Base-by-base conservation (phyloP, 148 eudicot genomes). In the Rhododendron vialii region DNA sequence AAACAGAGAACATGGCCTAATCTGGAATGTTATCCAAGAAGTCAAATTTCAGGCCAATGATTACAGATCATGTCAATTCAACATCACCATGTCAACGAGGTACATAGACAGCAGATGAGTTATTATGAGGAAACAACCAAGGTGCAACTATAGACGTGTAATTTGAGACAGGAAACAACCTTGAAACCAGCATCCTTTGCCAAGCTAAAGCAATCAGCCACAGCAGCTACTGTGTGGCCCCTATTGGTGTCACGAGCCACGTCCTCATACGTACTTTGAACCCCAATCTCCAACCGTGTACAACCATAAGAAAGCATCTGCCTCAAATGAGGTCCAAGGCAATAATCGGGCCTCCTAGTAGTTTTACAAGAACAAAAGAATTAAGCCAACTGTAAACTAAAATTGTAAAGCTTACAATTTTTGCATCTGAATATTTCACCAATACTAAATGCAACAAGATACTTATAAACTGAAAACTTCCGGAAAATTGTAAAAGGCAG, bases 151-250 rank as follows among this genome's bases (percentile, higher is more conserved):
- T 67, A 67, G 74, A 67, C 15, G 0, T 1, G 14, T 47, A 28
- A 51, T 59, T 78, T 17, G 36, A 55, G 75, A 73, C 55, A 15
- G 45, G n/a, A 22, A 17, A 73, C 82, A 85, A 97, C 99, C 98
- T 97, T 97, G 87, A 97, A 97, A 83, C 99, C 99, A 86, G 99
- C 98, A 95, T 97, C 99, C 91, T 97, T 97, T 43, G 99, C 99
- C 93, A 97, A 88, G 88, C 93, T 91, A 86, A 97, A 97, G 92
- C 99, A 97, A 90, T 97, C 99, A 84, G 98, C 99, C 69, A 97
- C 99, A 81, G 99, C 98, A 88, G 98, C 98, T 85, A 97, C 99
- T 22, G 99, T 97, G 91, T 97, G 99, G 65, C 99, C 99, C 86
- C 99, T 93, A 89, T 97, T 97, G 50, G 98, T 93, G 90, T 97